Evolutionary conservation across 176 grass and related monocot genomes (phyloP).

Genomic region (Bolboschoenus planiculmis): DNA sequence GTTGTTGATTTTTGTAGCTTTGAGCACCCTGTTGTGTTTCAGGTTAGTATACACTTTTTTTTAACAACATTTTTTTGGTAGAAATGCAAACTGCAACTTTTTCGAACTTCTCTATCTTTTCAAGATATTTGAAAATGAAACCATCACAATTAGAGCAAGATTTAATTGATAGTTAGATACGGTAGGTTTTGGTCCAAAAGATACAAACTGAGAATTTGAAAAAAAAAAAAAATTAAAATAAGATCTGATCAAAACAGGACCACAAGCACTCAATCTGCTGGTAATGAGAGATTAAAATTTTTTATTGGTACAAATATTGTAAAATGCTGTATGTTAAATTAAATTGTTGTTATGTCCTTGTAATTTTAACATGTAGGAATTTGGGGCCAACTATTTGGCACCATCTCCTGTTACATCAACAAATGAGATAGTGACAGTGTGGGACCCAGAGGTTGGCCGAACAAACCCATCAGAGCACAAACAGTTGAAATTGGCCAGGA

Average conservation of each 20-base stretch:
- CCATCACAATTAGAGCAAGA: not conserved
- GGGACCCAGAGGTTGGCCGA: constrained; percentile 79
- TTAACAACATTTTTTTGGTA: not conserved
- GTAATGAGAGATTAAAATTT: not conserved
- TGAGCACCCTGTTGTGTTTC: constrained; percentile 89
- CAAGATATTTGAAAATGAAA: not conserved
- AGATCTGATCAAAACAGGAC: not conserved
- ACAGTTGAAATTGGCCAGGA: constrained; percentile 85
- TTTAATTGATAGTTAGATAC: too few relatives aligned
- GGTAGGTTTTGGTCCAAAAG: not conserved
- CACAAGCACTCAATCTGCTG: not conserved
- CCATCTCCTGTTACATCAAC: constrained; percentile 53
- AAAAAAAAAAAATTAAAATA: not conserved
- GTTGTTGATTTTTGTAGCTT: constrained; percentile 86
- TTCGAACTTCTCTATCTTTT: not conserved
- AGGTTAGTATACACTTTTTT: constrained; percentile 37
- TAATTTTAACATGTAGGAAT: constrained; percentile 48
- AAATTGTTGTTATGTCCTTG: not conserved
- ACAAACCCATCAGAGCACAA: constrained; percentile 96
- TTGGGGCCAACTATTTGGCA: constrained; percentile 68
- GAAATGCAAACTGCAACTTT: not conserved
- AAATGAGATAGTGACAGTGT: constrained; percentile 86
- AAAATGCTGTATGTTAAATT: not conserved
- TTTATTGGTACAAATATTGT: not conserved
- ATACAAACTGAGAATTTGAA: not conserved